Base-by-base conservation (phyloP, 192 early-diverging fungal species). In the Funneliformis geosporum region DNA sequence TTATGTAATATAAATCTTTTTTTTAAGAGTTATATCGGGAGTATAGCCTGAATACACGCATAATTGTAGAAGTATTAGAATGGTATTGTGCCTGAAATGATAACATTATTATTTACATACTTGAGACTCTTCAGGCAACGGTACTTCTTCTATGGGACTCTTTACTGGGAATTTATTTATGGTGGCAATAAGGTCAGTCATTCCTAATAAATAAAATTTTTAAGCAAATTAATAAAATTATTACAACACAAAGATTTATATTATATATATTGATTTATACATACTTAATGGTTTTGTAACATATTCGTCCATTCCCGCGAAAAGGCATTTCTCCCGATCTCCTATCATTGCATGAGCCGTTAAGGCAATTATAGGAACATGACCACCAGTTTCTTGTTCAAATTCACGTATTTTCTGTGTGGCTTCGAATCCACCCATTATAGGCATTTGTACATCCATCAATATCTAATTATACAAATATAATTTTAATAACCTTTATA, bases 311-410 rank as follows among this genome's bases (percentile, higher is more conserved):
- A 96, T 95, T 11, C 94, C 94, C 38, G 93, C 86, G 25, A 88
- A 85, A 76, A 96, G 83, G 80, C 95, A 95, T 80, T 92, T 92
- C 81, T 96, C 94, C 75, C 94, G 89, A 82, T 96, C 95, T 25
- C 94, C 94, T 79, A 93, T 90, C 93, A 95, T 95, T n/a, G 94
- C 95, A 78, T 95, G 93, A 0, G 95, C 95, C 1, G 95, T 95
- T 72, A 96, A 82, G 8, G 94, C 95, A 75, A 94, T 91, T 65
- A 96, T 95, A 0, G 94, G 94, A 23, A 92, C 92, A 67, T 90
- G 89, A 6, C 82, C 79, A 7, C 60, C 79, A 38, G 50, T 82
- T 62, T 68, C 78, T 67, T 81, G 79, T 83, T 96, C 94, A 74
- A 90, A 88, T 47, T 89, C 83, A 61, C 94, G 88, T 78, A 96